Base-by-base conservation (phyloP, 2,329 filamentous ascomycete genomes). In the Fusarium sp. region DNA sequence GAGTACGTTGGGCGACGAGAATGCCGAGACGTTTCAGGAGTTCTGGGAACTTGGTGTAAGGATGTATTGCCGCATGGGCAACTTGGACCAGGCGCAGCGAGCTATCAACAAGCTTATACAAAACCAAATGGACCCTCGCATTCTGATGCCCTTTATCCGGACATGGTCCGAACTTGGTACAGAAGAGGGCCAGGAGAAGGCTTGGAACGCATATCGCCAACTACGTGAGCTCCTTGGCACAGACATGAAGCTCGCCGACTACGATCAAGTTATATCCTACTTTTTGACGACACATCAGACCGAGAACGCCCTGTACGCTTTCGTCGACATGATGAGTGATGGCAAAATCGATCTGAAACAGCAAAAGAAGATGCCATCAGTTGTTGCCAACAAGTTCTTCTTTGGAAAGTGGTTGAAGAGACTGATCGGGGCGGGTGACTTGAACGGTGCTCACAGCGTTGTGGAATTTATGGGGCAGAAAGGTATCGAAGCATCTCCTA, bases 371-470 rank as follows among this genome's bases (percentile, higher is more conserved):
- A 74, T 86, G 52, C 83, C 84, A 1, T 77, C 78, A 1, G 75
- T 78, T 9, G 75, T 86, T 35, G 79, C 78, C 45, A 95, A 96
- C 73, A 88, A 89, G 61, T 94, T 92, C 75, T 91, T 97, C 75
- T 90, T 93, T 65, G 90, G 89, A 31, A 93, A 92, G 68, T 97
- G 93, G 93, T 83, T 96, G 70, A 94, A 94, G 75, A 87, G 90
- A 45, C 84, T 96, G 9, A 90, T 96, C 52, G 88, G 88, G 14
- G 84, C 88, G 54, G 87, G 87, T 3, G 84, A 92, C 63, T 76
- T 91, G 13, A 84, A 90, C 53, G 89, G 88, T 2, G 91, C 92
- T 4, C 81, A 85, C 48, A 84, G 86, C 57, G 91, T 96, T 9
- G 79, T 95, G 25, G 83, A 89, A 13, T 82, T 93, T 61, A 94